phyloP scores from a whole-genome alignment of 148 eudicot species.

The Cornus florida region DNA sequence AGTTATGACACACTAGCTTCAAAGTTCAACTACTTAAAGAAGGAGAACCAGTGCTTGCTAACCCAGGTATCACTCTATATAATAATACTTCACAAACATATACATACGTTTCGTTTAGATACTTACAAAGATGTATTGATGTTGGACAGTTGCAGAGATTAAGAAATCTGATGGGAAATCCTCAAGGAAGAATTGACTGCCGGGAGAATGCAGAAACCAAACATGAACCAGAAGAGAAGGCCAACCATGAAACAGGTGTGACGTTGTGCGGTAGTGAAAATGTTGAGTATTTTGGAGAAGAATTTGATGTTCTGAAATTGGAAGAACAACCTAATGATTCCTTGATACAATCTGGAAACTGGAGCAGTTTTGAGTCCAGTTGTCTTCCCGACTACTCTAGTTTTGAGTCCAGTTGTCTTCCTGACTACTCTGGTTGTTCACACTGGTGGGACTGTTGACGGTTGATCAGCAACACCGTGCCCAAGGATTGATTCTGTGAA shows the following conservation, averaged over 20 bases:
- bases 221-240: not conserved
- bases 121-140: too few relatives aligned
- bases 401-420: conserved; percentile 20
- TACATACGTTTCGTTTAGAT: too few relatives aligned
- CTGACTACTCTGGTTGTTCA: conserved; percentile 11
- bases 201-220: not conserved
- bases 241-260: conserved; percentile 2
- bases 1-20: conserved; percentile 36
- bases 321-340: conserved; percentile 15
- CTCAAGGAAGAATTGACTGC: conserved; percentile 7
- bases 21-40: conserved; percentile 31
- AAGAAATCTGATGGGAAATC: conserved; percentile 18
- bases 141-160: conserved; percentile 39
- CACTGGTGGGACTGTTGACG: conserved; percentile 33
- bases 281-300: conserved; percentile 20
- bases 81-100: too few relatives aligned
- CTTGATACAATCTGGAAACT: conserved; percentile 10
- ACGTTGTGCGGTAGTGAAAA: not conserved
- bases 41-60: conserved; percentile 35
- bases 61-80: conserved; percentile 28
- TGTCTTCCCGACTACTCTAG: conserved; percentile 17
- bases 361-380: conserved; percentile 20
- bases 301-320: conserved; percentile 11
- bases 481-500: not conserved
- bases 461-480: not conserved